These are phyloP conservation scores for Hypoxylon rickii DNA, from an alignment of 495 filamentous ascomycete species.

Conservation along the genomic window DNA sequence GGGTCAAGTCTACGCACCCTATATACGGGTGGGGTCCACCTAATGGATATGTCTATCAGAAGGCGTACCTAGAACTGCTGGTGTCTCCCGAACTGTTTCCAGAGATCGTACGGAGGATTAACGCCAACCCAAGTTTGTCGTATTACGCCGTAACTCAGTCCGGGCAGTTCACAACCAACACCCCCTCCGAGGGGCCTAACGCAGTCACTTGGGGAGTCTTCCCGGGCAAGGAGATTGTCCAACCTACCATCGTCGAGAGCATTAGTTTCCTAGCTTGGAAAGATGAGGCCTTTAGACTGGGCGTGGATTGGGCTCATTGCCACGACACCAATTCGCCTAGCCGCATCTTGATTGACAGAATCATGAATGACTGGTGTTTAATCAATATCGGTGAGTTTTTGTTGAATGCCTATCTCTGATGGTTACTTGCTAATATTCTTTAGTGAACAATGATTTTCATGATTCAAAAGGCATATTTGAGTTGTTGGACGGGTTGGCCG, in stretches of 20 bases:
- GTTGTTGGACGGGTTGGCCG: slow-evolving; percentile 78
- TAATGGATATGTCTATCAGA: slow-evolving; percentile 98
- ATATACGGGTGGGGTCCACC: slow-evolving; percentile 92
- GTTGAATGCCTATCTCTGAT: too few species aligned
- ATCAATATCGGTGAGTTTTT: slow-evolving; percentile 87
- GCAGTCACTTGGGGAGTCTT: slow-evolving; percentile 99
- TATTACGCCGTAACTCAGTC: slow-evolving; percentile 89
- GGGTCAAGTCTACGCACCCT: slow-evolving; percentile 84
- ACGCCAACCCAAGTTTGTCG: slow-evolving; percentile 77
- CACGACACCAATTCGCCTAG: slow-evolving; percentile 79
- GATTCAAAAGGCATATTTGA: slow-evolving; percentile 75
- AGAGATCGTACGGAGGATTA: slow-evolving; percentile 79
- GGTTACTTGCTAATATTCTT: too few species aligned
- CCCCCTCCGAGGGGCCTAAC: slow-evolving; percentile 82
- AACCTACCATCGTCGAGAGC: slow-evolving; percentile 98
- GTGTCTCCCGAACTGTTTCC: slow-evolving; percentile 77
- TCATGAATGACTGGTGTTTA: slow-evolving; percentile 91
- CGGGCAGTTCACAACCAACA: slow-evolving; percentile 83
- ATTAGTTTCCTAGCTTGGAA: slow-evolving; percentile 99
- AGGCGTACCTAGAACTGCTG: slow-evolving; percentile 93
- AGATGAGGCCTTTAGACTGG: slow-evolving; percentile 93
- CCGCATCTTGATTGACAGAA: slow-evolving; percentile 74
- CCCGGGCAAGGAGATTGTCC: slow-evolving; percentile 97
- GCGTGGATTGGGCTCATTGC: slow-evolving; percentile 92
- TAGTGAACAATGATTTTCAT: slow-evolving; percentile 98